These are phyloP conservation scores for Candida vartiovaarae DNA, from an alignment of 805 yeast species.

Conservation along the genomic window DNA sequence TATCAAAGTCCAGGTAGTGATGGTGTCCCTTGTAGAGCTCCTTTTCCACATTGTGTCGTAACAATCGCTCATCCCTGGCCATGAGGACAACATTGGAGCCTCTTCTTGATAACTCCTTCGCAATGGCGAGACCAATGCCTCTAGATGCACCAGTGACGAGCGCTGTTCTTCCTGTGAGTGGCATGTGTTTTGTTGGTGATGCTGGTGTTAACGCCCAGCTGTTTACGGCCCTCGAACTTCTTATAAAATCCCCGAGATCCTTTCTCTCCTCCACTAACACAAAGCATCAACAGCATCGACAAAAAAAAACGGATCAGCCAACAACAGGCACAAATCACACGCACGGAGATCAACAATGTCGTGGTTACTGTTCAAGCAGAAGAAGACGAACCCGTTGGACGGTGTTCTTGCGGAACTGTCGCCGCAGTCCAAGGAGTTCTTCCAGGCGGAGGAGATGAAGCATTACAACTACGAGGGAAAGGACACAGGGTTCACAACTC, in stretches of 20 bases:
- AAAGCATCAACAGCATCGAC: too few relatives aligned
- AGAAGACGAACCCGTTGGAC: too few relatives aligned
- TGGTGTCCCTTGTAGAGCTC: conserved; percentile 12
- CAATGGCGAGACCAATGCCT: conserved; percentile 59
- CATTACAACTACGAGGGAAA: background rate
- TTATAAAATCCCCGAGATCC: too few relatives aligned
- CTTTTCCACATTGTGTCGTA: conserved; percentile 24
- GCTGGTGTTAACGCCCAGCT: background rate
- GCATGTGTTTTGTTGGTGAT: background rate
- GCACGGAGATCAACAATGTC: too few relatives aligned
- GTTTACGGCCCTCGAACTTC: too few relatives aligned
- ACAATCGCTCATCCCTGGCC: conserved; percentile 36
- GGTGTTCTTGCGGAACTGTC: conserved; percentile 6
- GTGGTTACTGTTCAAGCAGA: too few relatives aligned
- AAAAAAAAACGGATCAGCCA: too few relatives aligned
- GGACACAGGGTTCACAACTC: background rate
- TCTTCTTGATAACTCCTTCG: conserved; percentile 37
- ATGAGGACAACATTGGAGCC: conserved; percentile 49
- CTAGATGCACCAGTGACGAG: conserved; percentile 63
- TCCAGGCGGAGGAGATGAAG: background rate
- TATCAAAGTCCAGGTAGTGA: conserved; percentile 12
- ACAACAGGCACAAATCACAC: too few relatives aligned
- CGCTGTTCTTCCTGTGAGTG: conserved; percentile 31
- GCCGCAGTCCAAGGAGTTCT: conserved; percentile 3
- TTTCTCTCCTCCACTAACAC: too few relatives aligned